Evolutionary conservation across 2,329 filamentous ascomycete genomes (phyloP).

Genomic region (Aspergillus thermomutatus): DNA sequence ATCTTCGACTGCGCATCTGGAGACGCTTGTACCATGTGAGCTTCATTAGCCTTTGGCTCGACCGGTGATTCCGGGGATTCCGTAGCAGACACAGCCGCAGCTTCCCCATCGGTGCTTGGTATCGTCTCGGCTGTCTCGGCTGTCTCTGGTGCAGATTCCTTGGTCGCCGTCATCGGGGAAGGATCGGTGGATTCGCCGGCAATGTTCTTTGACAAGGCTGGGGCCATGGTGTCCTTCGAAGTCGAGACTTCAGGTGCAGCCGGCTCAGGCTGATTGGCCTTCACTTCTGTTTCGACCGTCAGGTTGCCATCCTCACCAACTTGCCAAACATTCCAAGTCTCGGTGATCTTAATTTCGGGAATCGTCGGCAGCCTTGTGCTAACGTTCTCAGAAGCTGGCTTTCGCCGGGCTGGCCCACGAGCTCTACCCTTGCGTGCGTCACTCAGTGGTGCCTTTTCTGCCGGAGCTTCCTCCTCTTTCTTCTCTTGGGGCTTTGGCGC

Average conservation of each 20-base stretch:
- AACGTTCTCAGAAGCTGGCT: slow-evolving; percentile 59
- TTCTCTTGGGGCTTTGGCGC: slow-evolving; percentile 70
- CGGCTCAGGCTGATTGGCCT: slow-evolving; percentile 11
- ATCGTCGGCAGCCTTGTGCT: slow-evolving; percentile 34
- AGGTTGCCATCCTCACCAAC: slow-evolving; percentile 33
- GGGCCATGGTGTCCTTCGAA: slow-evolving; percentile 22
- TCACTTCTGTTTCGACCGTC: slow-evolving; percentile 23
- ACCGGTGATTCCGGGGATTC: not conserved
- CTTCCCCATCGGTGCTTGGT: slow-evolving; percentile 1
- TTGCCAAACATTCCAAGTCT: slow-evolving; percentile 41
- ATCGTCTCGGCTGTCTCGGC: slow-evolving; percentile 5
- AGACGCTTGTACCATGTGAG: no score
- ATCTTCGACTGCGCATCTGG: not conserved
- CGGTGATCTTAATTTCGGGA: slow-evolving; percentile 38
- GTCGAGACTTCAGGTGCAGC: slow-evolving; percentile 11
- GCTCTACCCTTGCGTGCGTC: slow-evolving; percentile 91
- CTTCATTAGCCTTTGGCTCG: slow-evolving; percentile 4
- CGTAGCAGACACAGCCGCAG: not conserved
- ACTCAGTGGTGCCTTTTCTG: slow-evolving; percentile 72
- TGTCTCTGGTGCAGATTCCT: not conserved
- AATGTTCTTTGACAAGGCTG: slow-evolving; percentile 31
- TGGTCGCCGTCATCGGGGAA: slow-evolving; percentile 4
- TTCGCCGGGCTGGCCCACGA: slow-evolving; percentile 77
- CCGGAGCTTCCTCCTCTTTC: slow-evolving; percentile 57
- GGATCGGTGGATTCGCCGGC: slow-evolving; percentile 35